Evolutionary conservation across 441 rosid species (phyloP), one percentile per base, ranked within the genome.

Genomic region (Pelargonium myrrhifolium): DNA sequence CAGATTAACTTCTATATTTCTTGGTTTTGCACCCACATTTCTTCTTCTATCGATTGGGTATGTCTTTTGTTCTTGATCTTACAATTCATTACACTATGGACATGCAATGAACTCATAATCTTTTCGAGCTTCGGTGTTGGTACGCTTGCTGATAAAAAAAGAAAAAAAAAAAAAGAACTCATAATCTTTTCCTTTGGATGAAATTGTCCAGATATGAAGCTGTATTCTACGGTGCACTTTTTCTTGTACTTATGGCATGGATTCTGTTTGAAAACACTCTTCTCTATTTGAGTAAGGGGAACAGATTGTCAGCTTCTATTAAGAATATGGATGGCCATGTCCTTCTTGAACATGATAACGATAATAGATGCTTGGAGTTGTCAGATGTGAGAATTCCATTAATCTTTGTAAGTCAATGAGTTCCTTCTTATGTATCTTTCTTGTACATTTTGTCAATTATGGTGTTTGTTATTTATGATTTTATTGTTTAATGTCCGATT

Each of bases 41-140:
- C 94, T 93, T 72, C 97, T 93, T 53, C 81, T 93, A 58, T 93
- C 97, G 66, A 93, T 93, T 68, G 98, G 97, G 98, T 93, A 84
- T 68, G 12, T 67, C 56, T 53, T 4, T 53, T 17, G 9, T 53
- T 15, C 59, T 53, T 15, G 59, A 53, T 7, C 18, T 53, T 2
- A 17, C 18, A 53, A 7, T 15, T 18, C 22, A 17, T 17, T 53
- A 53, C 1, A 53, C 59, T 53, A 6, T 53, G 24, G 22, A 53
- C 22, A 53, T 53, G 59, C 59, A 53, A 53, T 53, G n/a, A n/a
- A n/a, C n/a, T n/a, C n/a, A n/a, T n/a, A n/a, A n/a, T n/a, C n/a
- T n/a, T n/a, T n/a, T n/a, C n/a, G n/a, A n/a, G n/a, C n/a, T n/a
- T n/a, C n/a, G n/a, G n/a, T n/a, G n/a, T n/a, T n/a, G n/a, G n/a